These are phyloP conservation scores for Debaryomyces sp. DNA, from an alignment of 1,139 yeast species.

Conservation along the genomic window DNA sequence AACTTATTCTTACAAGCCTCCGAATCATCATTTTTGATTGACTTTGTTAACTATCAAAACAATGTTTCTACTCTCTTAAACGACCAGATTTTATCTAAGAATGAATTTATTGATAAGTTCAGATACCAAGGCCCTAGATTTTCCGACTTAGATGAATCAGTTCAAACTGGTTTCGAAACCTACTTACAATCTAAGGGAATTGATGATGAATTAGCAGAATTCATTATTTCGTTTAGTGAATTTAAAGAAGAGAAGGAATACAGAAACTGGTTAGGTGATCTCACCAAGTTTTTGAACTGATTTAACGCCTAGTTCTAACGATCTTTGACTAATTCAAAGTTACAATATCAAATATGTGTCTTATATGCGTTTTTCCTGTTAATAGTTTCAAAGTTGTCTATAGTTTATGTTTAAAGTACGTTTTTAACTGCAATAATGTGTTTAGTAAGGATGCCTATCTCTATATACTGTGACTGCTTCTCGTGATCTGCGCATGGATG, in stretches of 20 bases:
- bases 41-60: conserved; percentile 71
- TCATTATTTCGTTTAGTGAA: conserved; percentile 74
- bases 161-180: conserved; percentile 77
- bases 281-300: conserved; percentile 55
- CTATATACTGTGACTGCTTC: conserved; percentile 9
- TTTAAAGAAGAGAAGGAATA: conserved; percentile 87
- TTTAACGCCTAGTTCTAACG: neutral
- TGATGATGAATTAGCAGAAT: conserved; percentile 73
- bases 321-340: neutral
- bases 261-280: conserved; percentile 72
- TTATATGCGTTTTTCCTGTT: conserved; percentile 5
- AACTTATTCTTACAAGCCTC: conserved; percentile 67
- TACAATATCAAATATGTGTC: neutral
- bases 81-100: conserved; percentile 58
- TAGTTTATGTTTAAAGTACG: conserved; percentile 6
- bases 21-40: conserved; percentile 69
- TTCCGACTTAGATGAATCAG: conserved; percentile 79
- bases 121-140: conserved; percentile 91
- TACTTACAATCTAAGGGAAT: conserved; percentile 78
- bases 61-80: conserved; percentile 54
- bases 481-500: conserved; percentile 8
- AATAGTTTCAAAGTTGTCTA: conserved; percentile 4
- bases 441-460: neutral
- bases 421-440: neutral
- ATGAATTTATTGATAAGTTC: conserved; percentile 54